Conservation (phyloP, 192 early-diverging fungal species). For the Pecoramyces ruminantium region DNA sequence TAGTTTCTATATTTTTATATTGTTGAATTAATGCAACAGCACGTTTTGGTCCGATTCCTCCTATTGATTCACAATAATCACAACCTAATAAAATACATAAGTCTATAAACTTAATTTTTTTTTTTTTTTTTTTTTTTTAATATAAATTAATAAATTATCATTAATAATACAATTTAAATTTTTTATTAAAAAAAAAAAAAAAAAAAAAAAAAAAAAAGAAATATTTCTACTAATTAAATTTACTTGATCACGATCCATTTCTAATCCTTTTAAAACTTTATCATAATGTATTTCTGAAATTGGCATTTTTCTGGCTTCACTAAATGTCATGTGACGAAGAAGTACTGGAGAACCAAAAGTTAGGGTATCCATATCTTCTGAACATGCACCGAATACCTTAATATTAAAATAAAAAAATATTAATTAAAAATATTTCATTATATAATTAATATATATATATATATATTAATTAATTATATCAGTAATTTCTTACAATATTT, state of each 20-base stretch:
- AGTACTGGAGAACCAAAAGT: constrained; percentile 81
- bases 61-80: constrained; percentile 92
- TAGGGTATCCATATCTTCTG: constrained; percentile 98
- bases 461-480: too few species aligned
- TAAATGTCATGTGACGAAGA: constrained; percentile 81
- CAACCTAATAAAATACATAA: constrained; percentile 93
- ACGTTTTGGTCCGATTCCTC: constrained; percentile 74
- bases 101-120: constrained; percentile 65
- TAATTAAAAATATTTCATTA: too few species aligned
- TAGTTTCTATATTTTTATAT: constrained; percentile 63
- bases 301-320: constrained; percentile 73
- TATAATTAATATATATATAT: too few species aligned
- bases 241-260: constrained; percentile 52
- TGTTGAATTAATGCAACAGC: constrained; percentile 73
- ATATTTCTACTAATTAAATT: too few species aligned
- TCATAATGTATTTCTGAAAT: constrained; percentile 75
- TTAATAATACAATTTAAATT: too few species aligned
- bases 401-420: neutral
- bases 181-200: too few species aligned
- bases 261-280: constrained; percentile 66
- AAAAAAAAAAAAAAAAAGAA: too few species aligned
- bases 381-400: constrained; percentile 79
- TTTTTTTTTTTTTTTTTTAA: neutral
- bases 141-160: too few species aligned
- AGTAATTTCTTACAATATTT: constrained; percentile 42